Conservation (phyloP, 2,329 filamentous ascomycete genomes). For the Fusarium duplospermum region DNA sequence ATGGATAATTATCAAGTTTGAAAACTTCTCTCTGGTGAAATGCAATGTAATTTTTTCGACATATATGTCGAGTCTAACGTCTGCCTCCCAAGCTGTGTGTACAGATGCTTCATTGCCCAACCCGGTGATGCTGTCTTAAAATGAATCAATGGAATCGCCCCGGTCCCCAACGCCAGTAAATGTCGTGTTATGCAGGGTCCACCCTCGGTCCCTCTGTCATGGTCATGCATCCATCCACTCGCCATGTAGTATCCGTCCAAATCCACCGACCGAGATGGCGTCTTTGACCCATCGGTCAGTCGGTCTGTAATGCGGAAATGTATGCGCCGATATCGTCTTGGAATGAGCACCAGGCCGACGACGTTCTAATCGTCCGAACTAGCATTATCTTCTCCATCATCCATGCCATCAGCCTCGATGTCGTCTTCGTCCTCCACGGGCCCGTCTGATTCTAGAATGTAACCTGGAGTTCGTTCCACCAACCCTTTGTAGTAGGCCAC, state of each 20-base stretch:
- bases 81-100: slow-evolving; percentile 27
- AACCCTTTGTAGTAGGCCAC: slow-evolving; percentile 93
- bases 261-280: neutral
- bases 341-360: slow-evolving; percentile 4
- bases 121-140: slow-evolving; percentile 31
- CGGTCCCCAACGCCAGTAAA: slow-evolving; percentile 40
- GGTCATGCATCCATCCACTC: slow-evolving; percentile 17
- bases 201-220: slow-evolving; percentile 18
- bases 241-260: slow-evolving; percentile 7
- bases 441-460: slow-evolving; percentile 59
- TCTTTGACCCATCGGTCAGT: neutral
- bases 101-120: slow-evolving; percentile 35
- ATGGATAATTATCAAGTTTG: neutral
- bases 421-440: slow-evolving; percentile 48
- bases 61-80: slow-evolving; percentile 20
- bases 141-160: slow-evolving; percentile 21
- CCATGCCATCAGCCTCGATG: slow-evolving; percentile 34
- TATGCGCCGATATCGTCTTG: slow-evolving; percentile 1
- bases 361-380: slow-evolving; percentile 15
- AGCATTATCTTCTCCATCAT: slow-evolving; percentile 37
- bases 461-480: slow-evolving; percentile 73
- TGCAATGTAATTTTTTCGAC: slow-evolving; percentile 5
- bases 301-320: neutral
- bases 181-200: slow-evolving; percentile 37
- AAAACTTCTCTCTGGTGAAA: neutral